phyloP scores from a whole-genome alignment of 345 rosid species.

The Moringa oleifera region DNA sequence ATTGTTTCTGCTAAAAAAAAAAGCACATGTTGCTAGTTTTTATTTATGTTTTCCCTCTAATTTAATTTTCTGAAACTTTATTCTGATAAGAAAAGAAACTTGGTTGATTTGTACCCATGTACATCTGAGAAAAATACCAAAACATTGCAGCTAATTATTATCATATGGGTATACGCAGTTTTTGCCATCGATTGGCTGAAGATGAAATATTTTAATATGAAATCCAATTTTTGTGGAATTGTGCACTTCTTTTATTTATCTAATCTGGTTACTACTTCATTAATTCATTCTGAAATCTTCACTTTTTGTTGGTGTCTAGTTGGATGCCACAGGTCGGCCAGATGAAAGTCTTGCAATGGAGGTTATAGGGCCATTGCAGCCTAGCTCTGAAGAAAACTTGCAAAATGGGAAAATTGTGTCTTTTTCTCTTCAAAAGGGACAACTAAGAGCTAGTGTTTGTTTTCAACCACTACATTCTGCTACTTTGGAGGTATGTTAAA shows the following conservation, averaged over 20 bases:
- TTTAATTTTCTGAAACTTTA: background rate
- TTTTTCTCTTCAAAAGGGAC: slow-evolving; percentile 87
- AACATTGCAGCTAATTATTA: background rate
- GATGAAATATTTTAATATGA: slow-evolving; percentile 1
- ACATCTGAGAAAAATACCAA: background rate
- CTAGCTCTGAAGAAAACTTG: slow-evolving; percentile 42
- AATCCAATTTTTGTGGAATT: slow-evolving; percentile 2
- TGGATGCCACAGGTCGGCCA: slow-evolving; percentile 84
- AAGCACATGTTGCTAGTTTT: background rate
- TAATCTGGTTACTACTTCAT: background rate
- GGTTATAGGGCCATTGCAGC: slow-evolving; percentile 62
- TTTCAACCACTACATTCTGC: slow-evolving; percentile 75
- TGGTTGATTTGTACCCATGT: background rate
- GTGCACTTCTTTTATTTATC: background rate
- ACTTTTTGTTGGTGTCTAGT: slow-evolving; percentile 36
- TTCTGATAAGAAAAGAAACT: too few species aligned
- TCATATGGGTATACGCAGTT: background rate
- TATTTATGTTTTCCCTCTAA: too few species aligned
- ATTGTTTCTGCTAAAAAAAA: too few species aligned
- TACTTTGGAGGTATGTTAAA: slow-evolving; percentile 69
- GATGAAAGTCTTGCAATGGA: slow-evolving; percentile 89
- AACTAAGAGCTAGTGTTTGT: slow-evolving; percentile 73
- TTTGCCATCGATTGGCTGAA: background rate
- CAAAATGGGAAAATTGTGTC: slow-evolving; percentile 70
- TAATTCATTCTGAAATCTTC: background rate